Evolutionary conservation across 192 early-diverging fungal species (phyloP).

Genomic region (Coemansia sp.): DNA sequence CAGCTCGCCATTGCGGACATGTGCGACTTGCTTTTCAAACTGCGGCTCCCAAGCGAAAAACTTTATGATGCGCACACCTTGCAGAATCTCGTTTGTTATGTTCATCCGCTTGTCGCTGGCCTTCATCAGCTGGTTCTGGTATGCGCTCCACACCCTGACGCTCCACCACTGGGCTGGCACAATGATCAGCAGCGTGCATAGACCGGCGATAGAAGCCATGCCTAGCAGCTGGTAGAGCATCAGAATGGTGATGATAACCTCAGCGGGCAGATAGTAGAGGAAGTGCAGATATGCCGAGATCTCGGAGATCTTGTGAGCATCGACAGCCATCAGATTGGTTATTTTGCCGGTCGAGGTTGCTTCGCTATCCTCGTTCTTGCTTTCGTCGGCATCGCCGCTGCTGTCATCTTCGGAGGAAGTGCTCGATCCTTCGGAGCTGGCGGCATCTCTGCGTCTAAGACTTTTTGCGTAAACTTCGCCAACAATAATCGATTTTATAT

Average conservation of each 20-base stretch:
- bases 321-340: constrained; percentile 72
- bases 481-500: constrained; percentile 63
- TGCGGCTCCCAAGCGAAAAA: constrained; percentile 82
- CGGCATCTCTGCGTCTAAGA: constrained; percentile 58
- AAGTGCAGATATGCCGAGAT: constrained; percentile 61
- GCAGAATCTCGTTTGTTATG: constrained; percentile 79
- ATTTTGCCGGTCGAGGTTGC: constrained; percentile 62
- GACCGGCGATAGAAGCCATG: constrained; percentile 72
- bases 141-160: constrained; percentile 54
- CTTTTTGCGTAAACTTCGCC: constrained; percentile 77
- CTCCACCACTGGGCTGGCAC: constrained; percentile 61
- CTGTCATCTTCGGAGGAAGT: not conserved
- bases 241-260: constrained; percentile 64
- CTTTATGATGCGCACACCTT: constrained; percentile 92
- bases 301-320: constrained; percentile 66
- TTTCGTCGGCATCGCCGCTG: constrained; percentile 4
- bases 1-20: constrained; percentile 64
- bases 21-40: constrained; percentile 70
- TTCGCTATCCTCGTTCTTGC: constrained; percentile 38
- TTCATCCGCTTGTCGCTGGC: constrained; percentile 75
- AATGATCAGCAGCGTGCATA: constrained; percentile 65
- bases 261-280: constrained; percentile 64
- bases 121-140: constrained; percentile 63
- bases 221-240: constrained; percentile 79
- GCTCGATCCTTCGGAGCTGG: constrained; percentile 18